Conservation (phyloP, 805 yeast genomes). For the Lipomyces sp. region DNA sequence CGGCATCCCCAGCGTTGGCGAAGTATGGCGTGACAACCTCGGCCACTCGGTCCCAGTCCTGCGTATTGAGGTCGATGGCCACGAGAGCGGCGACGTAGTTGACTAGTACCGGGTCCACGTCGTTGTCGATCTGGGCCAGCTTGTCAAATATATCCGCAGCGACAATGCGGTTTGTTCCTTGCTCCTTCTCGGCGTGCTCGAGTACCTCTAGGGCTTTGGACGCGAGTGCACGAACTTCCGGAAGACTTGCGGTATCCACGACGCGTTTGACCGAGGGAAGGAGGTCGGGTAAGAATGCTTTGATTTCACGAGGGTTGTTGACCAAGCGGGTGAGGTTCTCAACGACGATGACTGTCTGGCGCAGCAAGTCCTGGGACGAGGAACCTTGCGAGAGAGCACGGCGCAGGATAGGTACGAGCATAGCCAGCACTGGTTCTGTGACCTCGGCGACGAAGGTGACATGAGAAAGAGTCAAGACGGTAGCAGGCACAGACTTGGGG, state of each 20-base stretch:
- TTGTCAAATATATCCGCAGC: conserved; percentile 34
- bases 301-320: conserved; percentile 88
- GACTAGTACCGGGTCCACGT: conserved; percentile 45
- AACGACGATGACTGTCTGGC: conserved; percentile 93
- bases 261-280: conserved; percentile 92
- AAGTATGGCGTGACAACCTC: conserved; percentile 47
- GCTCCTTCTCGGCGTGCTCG: conserved; percentile 71
- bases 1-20: conserved; percentile 45
- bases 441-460: conserved; percentile 98
- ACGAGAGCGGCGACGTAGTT: conserved; percentile 39
- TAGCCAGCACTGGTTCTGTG: conserved; percentile 88
- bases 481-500: conserved; percentile 82
- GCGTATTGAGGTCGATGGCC: conserved; percentile 37
- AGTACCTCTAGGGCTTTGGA: conserved; percentile 78
- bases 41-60: conserved; percentile 39
- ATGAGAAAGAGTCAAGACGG: conserved; percentile 83
- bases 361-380: conserved; percentile 90
- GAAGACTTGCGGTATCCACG: conserved; percentile 83
- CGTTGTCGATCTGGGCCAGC: conserved; percentile 39
- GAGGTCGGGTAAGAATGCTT: conserved; percentile 76
- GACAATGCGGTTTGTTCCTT: conserved; percentile 69
- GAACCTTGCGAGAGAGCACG: conserved; percentile 72
- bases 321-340: conserved; percentile 95
- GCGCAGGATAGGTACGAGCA: conserved; percentile 86
- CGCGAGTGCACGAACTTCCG: conserved; percentile 94